These are phyloP conservation scores for Xylaria longipes DNA, from an alignment of 495 filamentous ascomycete genomes.

Conservation along the genomic window DNA sequence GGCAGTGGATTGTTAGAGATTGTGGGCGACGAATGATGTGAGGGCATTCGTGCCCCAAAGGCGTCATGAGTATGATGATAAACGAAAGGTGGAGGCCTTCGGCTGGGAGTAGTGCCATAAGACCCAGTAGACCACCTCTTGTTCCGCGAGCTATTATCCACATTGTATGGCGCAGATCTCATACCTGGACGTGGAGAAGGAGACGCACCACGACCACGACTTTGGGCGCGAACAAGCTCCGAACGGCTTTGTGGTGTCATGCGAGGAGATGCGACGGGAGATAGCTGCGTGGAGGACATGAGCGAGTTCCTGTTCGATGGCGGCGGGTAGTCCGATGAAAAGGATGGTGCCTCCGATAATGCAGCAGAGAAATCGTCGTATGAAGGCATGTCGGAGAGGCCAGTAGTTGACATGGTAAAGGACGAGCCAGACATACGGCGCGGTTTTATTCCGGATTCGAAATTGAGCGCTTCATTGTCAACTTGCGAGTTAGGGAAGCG, in stretches of 20 bases:
- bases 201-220: constrained; percentile 65
- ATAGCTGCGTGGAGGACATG: constrained; percentile 65
- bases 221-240: constrained; percentile 63
- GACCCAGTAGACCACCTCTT: constrained; percentile 78
- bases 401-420: constrained; percentile 64
- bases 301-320: constrained; percentile 63
- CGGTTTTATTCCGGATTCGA: constrained; percentile 50
- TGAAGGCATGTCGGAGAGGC: constrained; percentile 62
- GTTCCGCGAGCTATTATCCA: constrained; percentile 62
- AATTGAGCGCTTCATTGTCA: constrained; percentile 48
- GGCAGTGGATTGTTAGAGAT: constrained; percentile 58
- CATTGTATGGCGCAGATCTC: constrained; percentile 67
- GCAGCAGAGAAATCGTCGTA: constrained; percentile 66
- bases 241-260: constrained; percentile 63
- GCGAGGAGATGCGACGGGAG: constrained; percentile 64
- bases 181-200: constrained; percentile 69
- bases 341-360: constrained; percentile 61
- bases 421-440: constrained; percentile 65
- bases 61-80: constrained; percentile 59
- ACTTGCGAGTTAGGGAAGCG: constrained; percentile 48
- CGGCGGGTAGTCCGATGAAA: constrained; percentile 62
- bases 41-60: constrained; percentile 56
- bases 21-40: constrained; percentile 61
- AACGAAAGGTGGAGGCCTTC: constrained; percentile 62
- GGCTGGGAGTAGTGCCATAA: constrained; percentile 58